Evolutionary conservation across 768 basidiomycete species (phyloP), one percentile per base, ranked within the genome.

Genomic region (Pluteus cervinus): DNA sequence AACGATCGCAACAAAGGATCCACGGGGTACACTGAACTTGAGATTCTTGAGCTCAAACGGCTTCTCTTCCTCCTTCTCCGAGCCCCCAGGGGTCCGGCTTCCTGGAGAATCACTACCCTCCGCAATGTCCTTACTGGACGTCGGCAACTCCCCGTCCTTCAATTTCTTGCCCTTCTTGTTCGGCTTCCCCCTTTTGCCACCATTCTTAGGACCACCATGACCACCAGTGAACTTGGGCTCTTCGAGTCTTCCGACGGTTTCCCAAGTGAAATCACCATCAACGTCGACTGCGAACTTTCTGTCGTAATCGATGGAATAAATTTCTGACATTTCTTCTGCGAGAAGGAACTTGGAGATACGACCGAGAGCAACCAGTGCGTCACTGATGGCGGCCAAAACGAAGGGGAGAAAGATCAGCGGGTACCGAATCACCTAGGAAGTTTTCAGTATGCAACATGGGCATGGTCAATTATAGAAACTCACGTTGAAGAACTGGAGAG

Each of bases 1-100:
- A n/a, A 87, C 79, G 18, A 87, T 75, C 1, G 76, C 81, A 5
- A 85, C 66, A 22, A 86, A 75, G 22, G 79, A 61, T 10, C 84
- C 83, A 41, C 57, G 65, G 2, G 65, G 65, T 26, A 79, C 53
- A 30, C 51, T 47, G 23, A 81, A 43, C 37, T 68, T 61, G 37
- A 81, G 50, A 42, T 66, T 55, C 28, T 57, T 62, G 33, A 81
- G 50, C 37, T 65, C 59, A 43, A 80, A 81, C 0, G 76, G 76
- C 39, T 61, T 64, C 39, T 73, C 69, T 28, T 68, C 57, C 14
- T 42, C 47, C 24, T 33, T 35, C 23, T 36, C 35, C 6, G 40
- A 24, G 22, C 41, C 29, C n/a, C n/a, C n/a, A n/a, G n/a, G n/a
- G n/a, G n/a, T n/a, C n/a, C n/a, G n/a, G n/a, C n/a, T n/a, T n/a